Evolutionary conservation across 2,329 filamentous ascomycete species (phyloP).

Genomic region (Trichoderma sp.): DNA sequence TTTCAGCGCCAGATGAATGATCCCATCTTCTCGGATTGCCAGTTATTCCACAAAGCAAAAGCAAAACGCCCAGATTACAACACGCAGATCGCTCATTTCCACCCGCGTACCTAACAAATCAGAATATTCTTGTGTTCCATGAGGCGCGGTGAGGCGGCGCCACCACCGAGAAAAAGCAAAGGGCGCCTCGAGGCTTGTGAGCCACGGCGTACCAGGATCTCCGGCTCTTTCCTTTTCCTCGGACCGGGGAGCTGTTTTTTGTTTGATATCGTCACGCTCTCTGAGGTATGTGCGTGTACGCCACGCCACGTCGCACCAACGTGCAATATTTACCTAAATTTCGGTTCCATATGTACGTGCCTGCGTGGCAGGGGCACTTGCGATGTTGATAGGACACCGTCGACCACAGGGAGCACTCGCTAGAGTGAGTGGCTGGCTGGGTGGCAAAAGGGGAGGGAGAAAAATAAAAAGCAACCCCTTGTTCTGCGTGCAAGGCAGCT

Average conservation of each 20-base stretch:
- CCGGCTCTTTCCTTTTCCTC: not conserved
- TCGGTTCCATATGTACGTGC: not conserved
- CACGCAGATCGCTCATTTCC: not conserved
- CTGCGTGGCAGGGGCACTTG: not conserved
- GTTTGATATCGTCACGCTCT: not conserved
- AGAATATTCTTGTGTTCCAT: slow-evolving; percentile 16
- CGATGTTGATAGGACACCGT: not conserved
- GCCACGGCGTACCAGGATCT: slow-evolving; percentile 11
- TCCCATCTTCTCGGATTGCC: not conserved
- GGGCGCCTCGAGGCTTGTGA: slow-evolving; percentile 1
- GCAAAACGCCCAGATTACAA: not conserved
- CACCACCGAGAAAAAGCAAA: slow-evolving; percentile 5
- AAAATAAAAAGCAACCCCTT: not conserved
- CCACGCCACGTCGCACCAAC: not conserved
- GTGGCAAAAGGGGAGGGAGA: not conserved
- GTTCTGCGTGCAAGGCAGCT: slow-evolving; percentile 10
- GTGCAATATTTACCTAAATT: not conserved
- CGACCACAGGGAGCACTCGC: not conserved
- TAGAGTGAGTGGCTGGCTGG: slow-evolving; percentile 7
- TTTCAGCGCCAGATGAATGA: not conserved
- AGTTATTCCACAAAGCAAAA: not conserved
- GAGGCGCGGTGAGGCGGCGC: slow-evolving; percentile 26
- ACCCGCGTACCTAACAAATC: not conserved
- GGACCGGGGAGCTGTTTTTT: slow-evolving; percentile 8
- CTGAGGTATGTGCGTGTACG: not conserved